Evolutionary conservation across 108 stramenopile genomes (phyloP).

Genomic region (Cafeteria roenbergensis): DNA sequence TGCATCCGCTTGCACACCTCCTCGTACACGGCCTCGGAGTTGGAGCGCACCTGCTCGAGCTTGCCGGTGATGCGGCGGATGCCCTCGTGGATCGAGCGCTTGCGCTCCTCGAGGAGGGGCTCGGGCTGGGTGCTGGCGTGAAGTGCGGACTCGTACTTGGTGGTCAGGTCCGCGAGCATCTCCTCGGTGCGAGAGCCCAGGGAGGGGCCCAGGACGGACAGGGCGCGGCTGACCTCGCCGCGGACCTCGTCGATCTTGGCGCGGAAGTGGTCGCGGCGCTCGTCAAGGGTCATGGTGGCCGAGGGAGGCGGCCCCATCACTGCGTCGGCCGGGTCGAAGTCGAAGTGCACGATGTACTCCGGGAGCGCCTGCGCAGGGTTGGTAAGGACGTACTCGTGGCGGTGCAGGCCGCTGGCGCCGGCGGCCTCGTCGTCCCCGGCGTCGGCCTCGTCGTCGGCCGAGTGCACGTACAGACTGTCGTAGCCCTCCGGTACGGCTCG

Average conservation of each 20-base stretch:
- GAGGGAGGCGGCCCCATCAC: slow-evolving; percentile 5
- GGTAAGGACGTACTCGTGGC: slow-evolving; percentile 18
- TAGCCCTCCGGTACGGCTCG: slow-evolving; percentile 19
- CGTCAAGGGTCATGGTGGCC: slow-evolving; percentile 11
- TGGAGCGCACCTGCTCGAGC: slow-evolving; percentile 13
- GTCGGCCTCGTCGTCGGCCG: slow-evolving; percentile 6
- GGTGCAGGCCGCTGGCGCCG: not conserved
- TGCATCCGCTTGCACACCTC: slow-evolving; percentile 15
- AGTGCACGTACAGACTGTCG: slow-evolving; percentile 18
- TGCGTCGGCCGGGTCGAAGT: slow-evolving; percentile 3
- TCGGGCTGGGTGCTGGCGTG: slow-evolving; percentile 5
- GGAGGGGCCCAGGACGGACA: slow-evolving; percentile 18
- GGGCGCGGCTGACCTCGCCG: not conserved
- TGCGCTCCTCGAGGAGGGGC: slow-evolving; percentile 11
- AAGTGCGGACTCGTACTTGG: slow-evolving; percentile 18
- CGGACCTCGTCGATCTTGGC: slow-evolving; percentile 6
- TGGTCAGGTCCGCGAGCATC: slow-evolving; percentile 10
- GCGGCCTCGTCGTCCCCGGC: not conserved
- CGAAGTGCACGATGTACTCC: slow-evolving; percentile 25
- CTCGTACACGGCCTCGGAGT: slow-evolving; percentile 19
- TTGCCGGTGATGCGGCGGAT: slow-evolving; percentile 10
- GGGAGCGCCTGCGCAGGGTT: slow-evolving; percentile 24
- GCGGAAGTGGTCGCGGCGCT: slow-evolving; percentile 19
- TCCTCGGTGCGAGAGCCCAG: slow-evolving; percentile 11
- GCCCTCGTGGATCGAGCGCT: slow-evolving; percentile 5